Evolutionary conservation across 1,284 basidiomycete species (phyloP).

Genomic region (Cystobasidium sp.): DNA sequence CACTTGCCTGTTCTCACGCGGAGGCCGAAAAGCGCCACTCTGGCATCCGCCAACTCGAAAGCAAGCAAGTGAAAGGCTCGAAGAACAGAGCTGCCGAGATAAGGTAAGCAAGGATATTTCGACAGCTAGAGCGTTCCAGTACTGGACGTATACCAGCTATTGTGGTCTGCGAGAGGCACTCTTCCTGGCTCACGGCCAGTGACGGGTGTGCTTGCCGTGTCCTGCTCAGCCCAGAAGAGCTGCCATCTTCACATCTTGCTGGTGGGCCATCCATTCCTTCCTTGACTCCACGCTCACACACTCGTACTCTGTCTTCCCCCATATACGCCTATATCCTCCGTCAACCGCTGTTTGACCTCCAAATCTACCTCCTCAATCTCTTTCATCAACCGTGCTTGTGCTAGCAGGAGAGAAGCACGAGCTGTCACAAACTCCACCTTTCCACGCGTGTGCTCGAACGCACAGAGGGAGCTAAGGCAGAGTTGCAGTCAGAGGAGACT

Average conservation of each 20-base stretch:
- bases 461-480: background rate
- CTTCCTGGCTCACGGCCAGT: background rate
- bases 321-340: background rate
- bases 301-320: conserved; percentile 15
- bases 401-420: background rate
- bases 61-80: background rate
- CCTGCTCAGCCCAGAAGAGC: background rate
- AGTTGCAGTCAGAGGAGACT: background rate
- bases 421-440: conserved; percentile 14
- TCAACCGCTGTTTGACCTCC: background rate
- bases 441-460: background rate
- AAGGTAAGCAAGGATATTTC: conserved; percentile 17
- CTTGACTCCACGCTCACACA: conserved; percentile 22
- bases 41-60: conserved; percentile 7
- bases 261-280: conserved; percentile 23
- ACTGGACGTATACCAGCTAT: too few relatives aligned
- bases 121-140: too few relatives aligned
- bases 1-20: too few relatives aligned
- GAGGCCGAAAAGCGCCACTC: background rate
- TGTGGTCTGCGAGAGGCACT: too few relatives aligned
- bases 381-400: background rate
- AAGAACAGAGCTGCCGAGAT: background rate
- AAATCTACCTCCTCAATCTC: conserved; percentile 7
- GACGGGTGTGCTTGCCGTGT: background rate
- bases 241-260: background rate